These are phyloP conservation scores for Corchorus olitorius DNA, from an alignment of 345 rosid species.

Conservation along the genomic window DNA sequence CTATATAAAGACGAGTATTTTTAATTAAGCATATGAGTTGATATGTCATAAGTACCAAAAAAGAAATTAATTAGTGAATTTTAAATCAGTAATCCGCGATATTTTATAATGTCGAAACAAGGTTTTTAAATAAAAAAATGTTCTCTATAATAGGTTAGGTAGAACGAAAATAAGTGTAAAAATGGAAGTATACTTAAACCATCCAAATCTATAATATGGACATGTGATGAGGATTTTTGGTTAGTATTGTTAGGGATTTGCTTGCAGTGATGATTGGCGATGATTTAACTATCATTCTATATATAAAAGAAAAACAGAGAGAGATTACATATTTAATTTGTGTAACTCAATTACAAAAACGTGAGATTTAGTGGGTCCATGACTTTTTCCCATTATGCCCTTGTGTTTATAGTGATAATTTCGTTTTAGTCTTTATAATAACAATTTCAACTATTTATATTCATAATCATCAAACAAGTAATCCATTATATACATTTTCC, in stretches of 20 bases:
- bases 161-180: background rate
- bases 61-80: background rate
- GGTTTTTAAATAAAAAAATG: background rate
- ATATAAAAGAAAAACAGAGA: background rate
- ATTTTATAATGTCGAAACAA: no score
- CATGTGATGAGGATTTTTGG: conserved; percentile 1
- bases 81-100: background rate
- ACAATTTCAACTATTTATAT: no score
- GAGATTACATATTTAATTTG: conserved; percentile 24
- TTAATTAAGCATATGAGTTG: background rate
- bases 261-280: conserved; percentile 6
- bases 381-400: background rate
- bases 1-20: background rate
- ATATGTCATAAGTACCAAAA: background rate
- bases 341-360: background rate
- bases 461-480: no score
- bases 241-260: background rate
- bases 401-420: background rate
- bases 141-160: background rate
- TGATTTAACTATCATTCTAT: conserved; percentile 21
- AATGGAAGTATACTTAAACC: background rate
- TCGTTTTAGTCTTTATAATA: no score
- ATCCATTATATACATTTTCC: no score
- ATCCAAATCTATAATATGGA: background rate
- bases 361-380: conserved; percentile 18